These are phyloP conservation scores for Xylaria bambusicola DNA, from an alignment of 495 filamentous ascomycete species.

Conservation along the genomic window DNA sequence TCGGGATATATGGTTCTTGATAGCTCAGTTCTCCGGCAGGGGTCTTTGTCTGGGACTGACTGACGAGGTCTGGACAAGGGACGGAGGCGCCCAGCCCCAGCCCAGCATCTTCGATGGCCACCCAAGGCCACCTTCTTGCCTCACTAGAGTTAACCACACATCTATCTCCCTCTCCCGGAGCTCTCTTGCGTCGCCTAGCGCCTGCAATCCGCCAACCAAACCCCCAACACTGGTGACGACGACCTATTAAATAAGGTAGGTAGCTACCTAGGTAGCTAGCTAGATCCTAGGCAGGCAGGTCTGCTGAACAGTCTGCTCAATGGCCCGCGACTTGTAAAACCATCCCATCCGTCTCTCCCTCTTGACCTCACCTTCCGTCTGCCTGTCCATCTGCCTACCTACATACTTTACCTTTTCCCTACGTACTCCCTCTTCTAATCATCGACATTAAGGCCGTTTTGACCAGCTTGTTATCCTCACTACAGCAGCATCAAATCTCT, in stretches of 20 bases:
- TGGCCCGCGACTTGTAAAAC: too few relatives aligned
- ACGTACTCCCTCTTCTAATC: too few relatives aligned
- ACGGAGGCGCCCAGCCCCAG: neutral
- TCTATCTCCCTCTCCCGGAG: too few relatives aligned
- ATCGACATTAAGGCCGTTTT: neutral
- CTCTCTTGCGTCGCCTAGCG: neutral
- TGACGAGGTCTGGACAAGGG: neutral
- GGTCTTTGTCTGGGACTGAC: too few relatives aligned
- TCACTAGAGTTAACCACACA: too few relatives aligned
- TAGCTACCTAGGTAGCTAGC: too few relatives aligned
- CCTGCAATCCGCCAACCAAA: neutral
- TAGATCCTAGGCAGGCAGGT: too few relatives aligned
- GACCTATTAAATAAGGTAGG: neutral
- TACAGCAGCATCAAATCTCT: neutral
- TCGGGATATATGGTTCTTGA: too few relatives aligned
- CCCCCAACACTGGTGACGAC: slow-evolving; percentile 10
- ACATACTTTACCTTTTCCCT: neutral
- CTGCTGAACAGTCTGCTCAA: too few relatives aligned
- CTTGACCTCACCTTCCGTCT: neutral
- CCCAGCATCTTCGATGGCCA: neutral
- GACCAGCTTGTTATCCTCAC: neutral
- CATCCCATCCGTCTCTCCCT: too few relatives aligned
- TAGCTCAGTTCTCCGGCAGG: neutral
- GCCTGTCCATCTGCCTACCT: too few relatives aligned
- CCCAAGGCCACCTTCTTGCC: too few relatives aligned